phyloP scores from a whole-genome alignment of 805 yeast genomes.

The Candida insectalens region DNA sequence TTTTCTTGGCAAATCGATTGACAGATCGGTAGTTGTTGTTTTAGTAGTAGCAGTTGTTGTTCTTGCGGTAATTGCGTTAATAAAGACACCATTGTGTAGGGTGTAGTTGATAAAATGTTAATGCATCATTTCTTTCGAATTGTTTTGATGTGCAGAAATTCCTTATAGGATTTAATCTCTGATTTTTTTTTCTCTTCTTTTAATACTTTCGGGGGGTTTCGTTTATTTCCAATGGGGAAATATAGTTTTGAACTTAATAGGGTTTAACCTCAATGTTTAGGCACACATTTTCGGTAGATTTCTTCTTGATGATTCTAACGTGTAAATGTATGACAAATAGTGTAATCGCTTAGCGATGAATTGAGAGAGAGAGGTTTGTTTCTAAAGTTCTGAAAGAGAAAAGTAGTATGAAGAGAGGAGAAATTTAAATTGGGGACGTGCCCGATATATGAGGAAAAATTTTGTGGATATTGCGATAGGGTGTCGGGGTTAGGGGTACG shows the following conservation, averaged over 20 bases:
- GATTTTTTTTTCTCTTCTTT: too few relatives aligned
- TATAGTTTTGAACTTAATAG: too few relatives aligned
- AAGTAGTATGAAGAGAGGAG: background rate
- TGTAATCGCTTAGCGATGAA: background rate
- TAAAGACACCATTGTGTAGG: constrained; percentile 3
- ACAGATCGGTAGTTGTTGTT: too few relatives aligned
- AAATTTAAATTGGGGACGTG: background rate
- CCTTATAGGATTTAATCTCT: too few relatives aligned
- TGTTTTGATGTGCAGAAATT: too few relatives aligned
- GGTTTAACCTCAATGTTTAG: constrained; percentile 12
- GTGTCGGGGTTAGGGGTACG: too few relatives aligned
- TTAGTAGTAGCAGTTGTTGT: background rate
- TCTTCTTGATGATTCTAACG: background rate
- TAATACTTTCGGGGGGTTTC: too few relatives aligned
- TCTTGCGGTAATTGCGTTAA: constrained; percentile 1
- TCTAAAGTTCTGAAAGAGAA: background rate
- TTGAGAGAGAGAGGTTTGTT: background rate
- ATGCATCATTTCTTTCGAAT: too few relatives aligned
- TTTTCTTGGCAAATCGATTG: constrained; percentile 9
- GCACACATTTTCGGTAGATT: constrained; percentile 13
- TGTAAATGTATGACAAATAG: background rate
- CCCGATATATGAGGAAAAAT: background rate
- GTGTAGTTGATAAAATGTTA: too few relatives aligned
- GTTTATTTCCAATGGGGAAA: too few relatives aligned
- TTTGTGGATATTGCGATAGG: background rate